phyloP scores from a whole-genome alignment of 768 basidiomycete species.

The Tylopilus sp. region DNA sequence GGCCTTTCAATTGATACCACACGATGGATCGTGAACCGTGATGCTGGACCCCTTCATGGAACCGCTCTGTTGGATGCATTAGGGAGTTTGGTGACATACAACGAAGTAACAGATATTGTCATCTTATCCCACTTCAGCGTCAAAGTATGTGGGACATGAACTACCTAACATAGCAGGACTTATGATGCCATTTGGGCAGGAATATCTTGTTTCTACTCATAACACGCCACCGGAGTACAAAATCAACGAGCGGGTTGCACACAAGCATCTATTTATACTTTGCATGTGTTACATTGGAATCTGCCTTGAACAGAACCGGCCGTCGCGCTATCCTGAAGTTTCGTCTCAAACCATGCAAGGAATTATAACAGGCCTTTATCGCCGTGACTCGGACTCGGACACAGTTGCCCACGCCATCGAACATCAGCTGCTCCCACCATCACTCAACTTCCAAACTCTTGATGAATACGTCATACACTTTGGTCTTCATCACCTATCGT shows the following conservation, averaged over 20 bases:
- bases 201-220: not conserved
- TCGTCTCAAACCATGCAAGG: not conserved
- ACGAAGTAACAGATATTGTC: not conserved
- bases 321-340: not conserved
- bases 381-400: not conserved
- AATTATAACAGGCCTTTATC: too few relatives aligned
- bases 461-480: not conserved
- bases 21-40: not conserved
- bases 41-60: not conserved
- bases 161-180: not conserved
- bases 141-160: not conserved
- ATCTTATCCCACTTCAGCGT: not conserved
- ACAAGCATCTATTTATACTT: not conserved
- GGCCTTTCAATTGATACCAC: not conserved
- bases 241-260: not conserved
- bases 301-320: not conserved
- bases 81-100: not conserved
- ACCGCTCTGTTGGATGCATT: not conserved
- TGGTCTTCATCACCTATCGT: not conserved
- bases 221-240: not conserved
- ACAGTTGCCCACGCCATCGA: not conserved
- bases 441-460: not conserved
- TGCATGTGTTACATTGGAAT: not conserved
- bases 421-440: not conserved
- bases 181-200: not conserved